Evolutionary conservation across 345 rosid species (phyloP).

Genomic region (Cardamine chenopodiifolia): DNA sequence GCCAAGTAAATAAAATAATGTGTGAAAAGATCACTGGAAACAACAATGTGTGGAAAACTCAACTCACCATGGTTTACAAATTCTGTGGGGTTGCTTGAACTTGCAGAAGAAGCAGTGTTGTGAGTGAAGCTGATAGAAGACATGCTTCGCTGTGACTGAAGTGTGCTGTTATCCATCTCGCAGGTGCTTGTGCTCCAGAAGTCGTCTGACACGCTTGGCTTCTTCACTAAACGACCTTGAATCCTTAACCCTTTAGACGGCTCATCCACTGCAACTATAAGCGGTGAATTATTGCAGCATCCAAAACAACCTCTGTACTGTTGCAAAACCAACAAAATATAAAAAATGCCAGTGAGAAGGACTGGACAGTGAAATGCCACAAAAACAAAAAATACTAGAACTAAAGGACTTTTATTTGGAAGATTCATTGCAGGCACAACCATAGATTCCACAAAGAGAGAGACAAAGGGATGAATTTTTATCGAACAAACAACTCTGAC

Average conservation of each 20-base stretch:
- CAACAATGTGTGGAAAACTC: neutral
- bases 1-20: neutral
- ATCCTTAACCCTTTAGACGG: slow-evolving; percentile 58
- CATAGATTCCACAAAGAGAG: neutral
- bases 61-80: slow-evolving; percentile 75
- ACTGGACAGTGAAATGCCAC: slow-evolving; percentile 1
- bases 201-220: slow-evolving; percentile 51
- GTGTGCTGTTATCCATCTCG: slow-evolving; percentile 61
- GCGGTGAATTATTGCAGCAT: slow-evolving; percentile 59
- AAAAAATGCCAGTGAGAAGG: slow-evolving; percentile 41
- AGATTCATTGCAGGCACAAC: slow-evolving; percentile 3
- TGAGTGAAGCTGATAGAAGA: slow-evolving; percentile 60
- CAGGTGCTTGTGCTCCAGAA: slow-evolving; percentile 66
- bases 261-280: slow-evolving; percentile 51
- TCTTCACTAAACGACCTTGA: slow-evolving; percentile 53
- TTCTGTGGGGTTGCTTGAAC: slow-evolving; percentile 62
- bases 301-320: slow-evolving; percentile 98
- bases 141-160: slow-evolving; percentile 63
- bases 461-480: neutral
- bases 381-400: neutral
- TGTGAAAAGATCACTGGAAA: neutral
- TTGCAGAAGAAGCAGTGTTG: slow-evolving; percentile 40
- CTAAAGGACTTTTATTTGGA: neutral
- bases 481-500: neutral
- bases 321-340: slow-evolving; percentile 60